A percentile compares a stretch with the other conserved stretches of the same genome.
Evolutionary conservation across 371 early-diverging fungal genomes (phyloP).

Genomic region (Syncephalastrum racemosum): DNA sequence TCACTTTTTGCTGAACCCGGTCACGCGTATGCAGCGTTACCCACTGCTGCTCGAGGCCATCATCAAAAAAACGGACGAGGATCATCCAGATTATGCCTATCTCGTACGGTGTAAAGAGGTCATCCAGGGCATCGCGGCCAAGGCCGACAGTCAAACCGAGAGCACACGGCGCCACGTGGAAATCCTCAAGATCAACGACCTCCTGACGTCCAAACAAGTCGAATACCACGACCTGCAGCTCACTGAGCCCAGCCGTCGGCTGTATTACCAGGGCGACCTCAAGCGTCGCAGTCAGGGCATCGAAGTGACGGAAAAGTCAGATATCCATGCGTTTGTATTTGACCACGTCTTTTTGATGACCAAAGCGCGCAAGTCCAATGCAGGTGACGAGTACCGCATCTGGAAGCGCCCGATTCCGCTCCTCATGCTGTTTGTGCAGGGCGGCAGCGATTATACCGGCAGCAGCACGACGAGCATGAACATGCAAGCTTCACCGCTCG

Average conservation of each 20-base stretch:
- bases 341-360: conserved; percentile 88
- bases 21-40: conserved; percentile 89
- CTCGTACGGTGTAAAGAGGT: conserved; percentile 72
- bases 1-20: conserved; percentile 63
- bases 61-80: conserved; percentile 81
- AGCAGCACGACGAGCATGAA: conserved; percentile 5
- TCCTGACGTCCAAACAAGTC: conserved; percentile 48
- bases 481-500: conserved; percentile 3
- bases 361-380: conserved; percentile 56
- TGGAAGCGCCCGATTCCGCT: conserved; percentile 69
- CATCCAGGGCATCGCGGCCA: conserved; percentile 34
- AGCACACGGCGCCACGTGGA: conserved; percentile 31
- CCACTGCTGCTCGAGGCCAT: conserved; percentile 84
- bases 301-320: conserved; percentile 66
- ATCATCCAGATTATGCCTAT: conserved; percentile 79
- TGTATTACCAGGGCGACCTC: conserved; percentile 79
- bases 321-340: conserved; percentile 81
- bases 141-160: conserved; percentile 33
- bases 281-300: conserved; percentile 67
- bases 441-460: conserved; percentile 19
- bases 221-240: conserved; percentile 70
- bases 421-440: conserved; percentile 53
- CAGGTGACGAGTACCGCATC: conserved; percentile 62
- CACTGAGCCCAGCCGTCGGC: conserved; percentile 64
- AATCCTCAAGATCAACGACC: conserved; percentile 36